Percentiles rank a stretch among this genome's conserved stretches.
Evolutionary conservation across 106 monocot genomes (phyloP).

Genomic region (Vanilla planifolia): DNA sequence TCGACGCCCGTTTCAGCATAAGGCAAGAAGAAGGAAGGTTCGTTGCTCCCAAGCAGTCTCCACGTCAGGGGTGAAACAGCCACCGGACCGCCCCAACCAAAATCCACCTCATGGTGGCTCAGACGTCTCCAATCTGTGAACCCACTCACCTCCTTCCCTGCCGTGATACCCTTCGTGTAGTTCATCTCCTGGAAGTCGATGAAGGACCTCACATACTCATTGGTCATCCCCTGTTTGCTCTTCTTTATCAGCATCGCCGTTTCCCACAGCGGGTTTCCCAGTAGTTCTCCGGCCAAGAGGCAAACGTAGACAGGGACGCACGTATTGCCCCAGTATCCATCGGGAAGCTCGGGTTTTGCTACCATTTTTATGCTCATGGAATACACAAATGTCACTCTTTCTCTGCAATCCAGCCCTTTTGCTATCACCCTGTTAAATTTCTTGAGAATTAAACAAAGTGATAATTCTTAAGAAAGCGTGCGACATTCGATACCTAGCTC

Average conservation of each 20-base stretch:
- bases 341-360: conserved; percentile 26
- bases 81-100: conserved; percentile 44
- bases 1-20: conserved; percentile 11
- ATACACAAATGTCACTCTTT: conserved; percentile 51
- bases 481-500: conserved; percentile 19
- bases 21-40: conserved; percentile 52
- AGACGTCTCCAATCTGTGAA: conserved; percentile 71
- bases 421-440: conserved; percentile 36
- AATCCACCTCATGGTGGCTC: conserved; percentile 46
- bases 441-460: not conserved
- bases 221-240: conserved; percentile 37
- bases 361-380: conserved; percentile 61
- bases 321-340: conserved; percentile 57
- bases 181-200: conserved; percentile 63
- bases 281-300: conserved; percentile 23
- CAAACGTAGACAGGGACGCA: conserved; percentile 54
- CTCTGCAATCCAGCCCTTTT: not conserved
- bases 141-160: conserved; percentile 27
- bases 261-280: conserved; percentile 17
- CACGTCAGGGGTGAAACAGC: conserved; percentile 45
- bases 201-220: conserved; percentile 55
- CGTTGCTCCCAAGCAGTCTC: conserved; percentile 44
- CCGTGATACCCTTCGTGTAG: conserved; percentile 30
- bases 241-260: conserved; percentile 33
- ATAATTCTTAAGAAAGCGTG: not conserved